Percentiles rank a stretch among this genome's conserved stretches.
phyloP scores from a whole-genome alignment of 257 asterid genomes.

The Ballota nigra region DNA sequence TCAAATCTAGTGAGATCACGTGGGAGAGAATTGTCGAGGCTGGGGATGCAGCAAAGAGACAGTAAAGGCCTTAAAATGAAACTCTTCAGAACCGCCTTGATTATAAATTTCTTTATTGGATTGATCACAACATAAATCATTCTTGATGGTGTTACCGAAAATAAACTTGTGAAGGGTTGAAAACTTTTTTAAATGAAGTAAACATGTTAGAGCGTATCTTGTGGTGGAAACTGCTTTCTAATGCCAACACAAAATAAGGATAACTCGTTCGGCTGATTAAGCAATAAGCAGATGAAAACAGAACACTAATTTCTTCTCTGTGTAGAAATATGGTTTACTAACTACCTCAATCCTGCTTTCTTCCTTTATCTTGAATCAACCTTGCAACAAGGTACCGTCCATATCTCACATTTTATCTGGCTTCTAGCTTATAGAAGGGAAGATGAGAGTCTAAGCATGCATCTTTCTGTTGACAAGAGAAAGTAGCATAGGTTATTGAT shows the following conservation, averaged over 20 bases:
- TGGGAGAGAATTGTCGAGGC: conserved; percentile 63
- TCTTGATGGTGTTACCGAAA: not conserved
- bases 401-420: not conserved
- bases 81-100: not conserved
- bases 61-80: conserved; percentile 47
- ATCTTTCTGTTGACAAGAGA: not conserved
- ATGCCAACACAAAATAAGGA: not conserved
- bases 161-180: not conserved
- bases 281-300: conserved; percentile 6
- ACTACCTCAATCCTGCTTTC: not conserved
- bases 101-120: not conserved
- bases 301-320: not conserved
- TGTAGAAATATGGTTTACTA: not conserved
- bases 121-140: not conserved
- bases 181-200: not conserved
- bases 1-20: conserved; percentile 71
- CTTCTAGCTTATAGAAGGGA: not conserved
- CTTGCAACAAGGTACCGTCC: not conserved
- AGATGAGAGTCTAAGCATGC: not conserved
- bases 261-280: not conserved
- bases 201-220: not conserved
- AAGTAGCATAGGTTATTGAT: not conserved
- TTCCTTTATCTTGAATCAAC: not conserved
- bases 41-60: conserved; percentile 50
- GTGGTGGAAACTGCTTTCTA: not conserved